Percentiles rank a stretch among this genome's conserved stretches.
Evolutionary conservation across 208 protist genomes (phyloP).

Genomic region (Acanthamoeba lenticulata): DNA sequence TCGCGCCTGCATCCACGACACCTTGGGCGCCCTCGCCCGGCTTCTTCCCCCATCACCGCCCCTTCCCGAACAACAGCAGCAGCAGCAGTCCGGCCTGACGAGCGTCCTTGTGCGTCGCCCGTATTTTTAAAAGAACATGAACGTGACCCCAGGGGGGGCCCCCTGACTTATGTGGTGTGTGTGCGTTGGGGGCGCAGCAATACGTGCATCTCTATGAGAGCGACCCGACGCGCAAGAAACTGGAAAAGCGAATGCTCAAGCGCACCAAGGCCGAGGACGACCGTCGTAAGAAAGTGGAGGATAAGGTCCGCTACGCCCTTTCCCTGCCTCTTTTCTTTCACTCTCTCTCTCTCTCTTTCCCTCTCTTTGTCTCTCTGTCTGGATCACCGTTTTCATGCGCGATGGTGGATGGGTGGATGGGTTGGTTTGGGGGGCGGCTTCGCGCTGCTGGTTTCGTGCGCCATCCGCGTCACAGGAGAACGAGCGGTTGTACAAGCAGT

Average conservation of each 20-base stretch:
- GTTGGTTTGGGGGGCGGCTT: too few species aligned
- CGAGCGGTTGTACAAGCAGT: not conserved
- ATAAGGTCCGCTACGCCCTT: not conserved
- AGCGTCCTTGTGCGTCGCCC: too few species aligned
- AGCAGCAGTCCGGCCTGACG: too few species aligned
- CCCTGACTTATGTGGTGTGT: not conserved
- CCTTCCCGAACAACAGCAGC: too few species aligned
- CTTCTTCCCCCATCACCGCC: too few species aligned
- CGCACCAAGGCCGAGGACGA: not conserved
- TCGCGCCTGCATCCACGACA: not conserved
- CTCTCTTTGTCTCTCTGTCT: too few species aligned
- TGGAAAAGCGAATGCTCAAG: not conserved
- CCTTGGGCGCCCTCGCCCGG: not conserved
- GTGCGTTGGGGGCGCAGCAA: not conserved
- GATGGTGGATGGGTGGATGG: too few species aligned
- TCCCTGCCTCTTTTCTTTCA: not conserved
- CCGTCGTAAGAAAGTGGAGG: not conserved
- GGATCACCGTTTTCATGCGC: too few species aligned
- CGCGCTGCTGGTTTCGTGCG: too few species aligned
- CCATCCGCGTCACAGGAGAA: too few species aligned
- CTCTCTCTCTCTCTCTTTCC: too few species aligned
- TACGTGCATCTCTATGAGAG: not conserved
- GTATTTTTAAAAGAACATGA: too few species aligned
- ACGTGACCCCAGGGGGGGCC: not conserved
- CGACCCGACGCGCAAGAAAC: not conserved